phyloP scores from a whole-genome alignment of 306 rosid genomes.

The Arachis stenosperma region DNA sequence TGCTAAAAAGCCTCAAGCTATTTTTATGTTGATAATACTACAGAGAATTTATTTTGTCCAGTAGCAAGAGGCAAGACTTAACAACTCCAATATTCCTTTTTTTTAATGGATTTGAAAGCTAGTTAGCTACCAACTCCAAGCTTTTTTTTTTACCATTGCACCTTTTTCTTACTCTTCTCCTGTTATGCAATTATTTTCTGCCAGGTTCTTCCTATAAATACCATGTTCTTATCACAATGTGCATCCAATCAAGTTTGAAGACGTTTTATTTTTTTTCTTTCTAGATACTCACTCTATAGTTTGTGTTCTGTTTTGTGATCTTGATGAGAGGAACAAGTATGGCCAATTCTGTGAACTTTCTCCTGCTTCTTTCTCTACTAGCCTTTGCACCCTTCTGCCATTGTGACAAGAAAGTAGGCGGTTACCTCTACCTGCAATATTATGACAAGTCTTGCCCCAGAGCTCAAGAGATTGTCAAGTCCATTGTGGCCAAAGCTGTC shows the following conservation, averaged over 20 bases:
- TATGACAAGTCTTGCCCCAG: conserved; percentile 73
- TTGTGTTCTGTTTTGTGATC: conserved; percentile 3
- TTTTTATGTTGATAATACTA: too few relatives aligned
- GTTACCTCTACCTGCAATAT: conserved; percentile 71
- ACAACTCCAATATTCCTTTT: conserved; percentile 43
- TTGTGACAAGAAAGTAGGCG: conserved; percentile 42
- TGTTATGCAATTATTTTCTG: conserved; percentile 26
- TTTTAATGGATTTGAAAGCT: conserved; percentile 36
- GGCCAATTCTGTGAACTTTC: conserved; percentile 48
- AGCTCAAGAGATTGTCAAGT: conserved; percentile 69
- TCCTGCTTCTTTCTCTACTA: conserved; percentile 60
- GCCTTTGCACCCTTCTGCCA: conserved; percentile 63
- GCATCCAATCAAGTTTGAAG: conserved; percentile 33
- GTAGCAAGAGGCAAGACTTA: conserved; percentile 34
- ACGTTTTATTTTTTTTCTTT: background rate
- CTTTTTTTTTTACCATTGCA: background rate
- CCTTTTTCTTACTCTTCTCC: conserved; percentile 25
- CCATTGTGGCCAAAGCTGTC: conserved; percentile 71
- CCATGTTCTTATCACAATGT: conserved; percentile 38
- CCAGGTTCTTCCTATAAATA: conserved; percentile 56
- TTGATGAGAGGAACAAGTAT: conserved; percentile 40
- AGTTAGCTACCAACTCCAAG: conserved; percentile 59
- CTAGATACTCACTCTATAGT: conserved; percentile 23
- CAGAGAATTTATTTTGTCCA: conserved; percentile 3
- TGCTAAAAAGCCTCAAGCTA: background rate